Conservation (phyloP, 176 grass and related monocot species). For the Dactylis glomerata region DNA sequence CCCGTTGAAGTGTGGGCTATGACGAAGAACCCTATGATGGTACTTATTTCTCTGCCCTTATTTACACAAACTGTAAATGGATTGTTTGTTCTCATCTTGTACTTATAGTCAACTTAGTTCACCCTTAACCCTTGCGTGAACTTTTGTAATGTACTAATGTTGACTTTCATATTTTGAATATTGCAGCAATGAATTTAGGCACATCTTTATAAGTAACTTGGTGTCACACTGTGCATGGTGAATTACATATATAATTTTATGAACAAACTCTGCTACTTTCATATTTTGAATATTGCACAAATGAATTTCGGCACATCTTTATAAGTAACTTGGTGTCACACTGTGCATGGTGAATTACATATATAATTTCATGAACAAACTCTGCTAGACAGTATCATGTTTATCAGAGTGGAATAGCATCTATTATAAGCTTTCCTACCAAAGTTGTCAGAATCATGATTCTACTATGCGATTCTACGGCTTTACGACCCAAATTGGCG, state of each 20-base stretch:
- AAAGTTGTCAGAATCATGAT: too few species aligned
- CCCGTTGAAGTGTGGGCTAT: constrained; percentile 99
- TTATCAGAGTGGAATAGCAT: not conserved
- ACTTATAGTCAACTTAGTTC: not conserved
- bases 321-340: not conserved
- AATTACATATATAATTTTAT: not conserved
- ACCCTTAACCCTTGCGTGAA: not conserved
- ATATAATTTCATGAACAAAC: not conserved
- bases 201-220: not conserved
- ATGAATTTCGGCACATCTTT: not conserved
- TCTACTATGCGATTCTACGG: too few species aligned
- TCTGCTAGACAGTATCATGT: constrained; percentile 11
- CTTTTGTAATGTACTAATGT: not conserved
- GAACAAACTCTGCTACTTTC: not conserved
- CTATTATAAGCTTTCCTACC: not conserved
- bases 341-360: not conserved
- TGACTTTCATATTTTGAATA: not conserved
- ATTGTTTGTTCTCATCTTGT: not conserved
- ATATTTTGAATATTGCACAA: not conserved
- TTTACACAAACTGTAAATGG: constrained; percentile 30
- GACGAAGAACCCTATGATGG: constrained; percentile 99
- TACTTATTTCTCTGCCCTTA: constrained; percentile 41
- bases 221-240: not conserved
- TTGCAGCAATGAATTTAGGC: not conserved
- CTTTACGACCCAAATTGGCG: too few species aligned